phyloP scores from a whole-genome alignment of 2,329 filamentous ascomycete genomes.

The Phymatotrichopsis omnivora region DNA sequence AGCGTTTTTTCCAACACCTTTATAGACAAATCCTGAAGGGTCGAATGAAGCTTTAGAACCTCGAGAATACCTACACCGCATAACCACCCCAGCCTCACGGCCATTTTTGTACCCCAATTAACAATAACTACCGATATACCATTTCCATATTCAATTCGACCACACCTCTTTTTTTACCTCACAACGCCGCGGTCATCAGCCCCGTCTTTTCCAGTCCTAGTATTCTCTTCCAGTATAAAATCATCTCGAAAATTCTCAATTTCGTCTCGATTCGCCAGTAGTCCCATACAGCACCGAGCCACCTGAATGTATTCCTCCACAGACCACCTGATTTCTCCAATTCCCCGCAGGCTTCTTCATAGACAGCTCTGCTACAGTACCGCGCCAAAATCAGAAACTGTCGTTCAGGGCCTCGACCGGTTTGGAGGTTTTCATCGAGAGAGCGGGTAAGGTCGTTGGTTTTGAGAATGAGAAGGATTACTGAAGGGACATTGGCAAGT shows the following conservation, averaged over 20 bases:
- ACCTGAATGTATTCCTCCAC: slow-evolving; percentile 48
- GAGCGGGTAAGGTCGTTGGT: slow-evolving; percentile 94
- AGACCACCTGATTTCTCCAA: slow-evolving; percentile 46
- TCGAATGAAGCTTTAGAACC: no score
- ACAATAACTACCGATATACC: no score
- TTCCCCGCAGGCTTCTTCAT: slow-evolving; percentile 52
- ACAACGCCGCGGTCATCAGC: no score
- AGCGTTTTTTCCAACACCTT: no score
- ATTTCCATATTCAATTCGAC: no score
- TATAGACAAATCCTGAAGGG: no score
- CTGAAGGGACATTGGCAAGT: slow-evolving; percentile 75
- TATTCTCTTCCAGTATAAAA: slow-evolving; percentile 23
- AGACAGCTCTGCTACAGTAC: slow-evolving; percentile 58
- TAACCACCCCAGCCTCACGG: no score
- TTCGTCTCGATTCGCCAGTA: slow-evolving; percentile 53
- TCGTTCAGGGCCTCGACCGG: slow-evolving; percentile 51
- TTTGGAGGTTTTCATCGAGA: slow-evolving; percentile 82
- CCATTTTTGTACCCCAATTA: no score
- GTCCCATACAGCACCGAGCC: slow-evolving; percentile 48
- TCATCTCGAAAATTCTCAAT: slow-evolving; percentile 50
- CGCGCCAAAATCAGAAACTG: slow-evolving; percentile 58
- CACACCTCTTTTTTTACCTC: no score
- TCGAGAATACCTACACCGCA: no score
- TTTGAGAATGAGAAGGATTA: slow-evolving; percentile 91
- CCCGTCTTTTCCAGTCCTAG: slow-evolving; percentile 9